Conservation (phyloP, 495 filamentous ascomycete genomes). For the Hypoxylon perforatum region DNA sequence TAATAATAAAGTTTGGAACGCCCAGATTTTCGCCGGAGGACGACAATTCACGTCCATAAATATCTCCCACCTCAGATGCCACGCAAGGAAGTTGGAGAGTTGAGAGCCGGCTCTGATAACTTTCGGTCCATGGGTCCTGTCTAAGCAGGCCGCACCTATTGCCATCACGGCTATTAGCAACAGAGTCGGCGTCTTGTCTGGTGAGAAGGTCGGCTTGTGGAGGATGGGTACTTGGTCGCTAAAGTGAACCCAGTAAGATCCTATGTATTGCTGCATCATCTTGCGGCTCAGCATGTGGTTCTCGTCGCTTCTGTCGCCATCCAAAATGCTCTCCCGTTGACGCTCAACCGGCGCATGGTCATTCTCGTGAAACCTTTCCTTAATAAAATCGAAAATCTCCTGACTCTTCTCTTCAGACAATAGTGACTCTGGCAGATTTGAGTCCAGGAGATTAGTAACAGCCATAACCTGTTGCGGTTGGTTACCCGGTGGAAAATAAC, state of each 20-base stretch:
- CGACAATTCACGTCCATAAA: slow-evolving; percentile 91
- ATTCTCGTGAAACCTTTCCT: slow-evolving; percentile 81
- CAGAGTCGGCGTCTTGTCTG: slow-evolving; percentile 84
- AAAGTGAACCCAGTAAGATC: slow-evolving; percentile 94
- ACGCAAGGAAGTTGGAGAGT: slow-evolving; percentile 86
- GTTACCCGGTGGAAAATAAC: slow-evolving; percentile 61
- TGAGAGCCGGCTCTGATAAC: slow-evolving; percentile 78
- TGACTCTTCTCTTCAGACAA: slow-evolving; percentile 89
- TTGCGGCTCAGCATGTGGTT: slow-evolving; percentile 84
- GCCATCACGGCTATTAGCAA: slow-evolving; percentile 94
- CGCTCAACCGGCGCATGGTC: slow-evolving; percentile 77
- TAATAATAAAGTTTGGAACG: slow-evolving; percentile 90
- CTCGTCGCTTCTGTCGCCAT: slow-evolving; percentile 77
- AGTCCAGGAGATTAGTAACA: slow-evolving; percentile 88
- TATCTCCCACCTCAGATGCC: slow-evolving; percentile 91
- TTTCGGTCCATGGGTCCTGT: slow-evolving; percentile 78
- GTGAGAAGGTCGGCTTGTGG: slow-evolving; percentile 91
- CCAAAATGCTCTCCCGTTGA: slow-evolving; percentile 80
- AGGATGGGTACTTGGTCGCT: slow-evolving; percentile 95
- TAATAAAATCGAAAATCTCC: slow-evolving; percentile 87
- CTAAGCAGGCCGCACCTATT: slow-evolving; percentile 89
- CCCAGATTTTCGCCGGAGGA: slow-evolving; percentile 97
- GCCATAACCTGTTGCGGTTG: slow-evolving; percentile 85
- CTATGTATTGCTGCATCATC: slow-evolving; percentile 96
- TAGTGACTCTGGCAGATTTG: slow-evolving; percentile 78